These are phyloP conservation scores for Flagelloscypha sp. DNA, from an alignment of 768 basidiomycete species.

Conservation along the genomic window DNA sequence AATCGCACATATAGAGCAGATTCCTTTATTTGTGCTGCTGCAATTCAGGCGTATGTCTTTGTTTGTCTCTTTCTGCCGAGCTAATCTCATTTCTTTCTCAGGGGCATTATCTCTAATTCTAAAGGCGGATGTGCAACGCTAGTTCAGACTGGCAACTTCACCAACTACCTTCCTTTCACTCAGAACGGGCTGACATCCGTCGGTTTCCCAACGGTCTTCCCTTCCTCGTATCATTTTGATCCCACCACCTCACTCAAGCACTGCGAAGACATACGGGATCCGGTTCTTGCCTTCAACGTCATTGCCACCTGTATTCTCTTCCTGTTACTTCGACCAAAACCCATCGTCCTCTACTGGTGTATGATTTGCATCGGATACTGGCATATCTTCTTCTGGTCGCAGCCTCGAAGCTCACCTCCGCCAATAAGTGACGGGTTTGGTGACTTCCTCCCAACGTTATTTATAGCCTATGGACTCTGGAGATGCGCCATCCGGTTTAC, in stretches of 20 bases:
- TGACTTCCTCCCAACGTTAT: slow-evolving; percentile 70
- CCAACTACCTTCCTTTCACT: slow-evolving; percentile 50
- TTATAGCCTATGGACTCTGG: slow-evolving; percentile 77
- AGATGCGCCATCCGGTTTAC: slow-evolving; percentile 66
- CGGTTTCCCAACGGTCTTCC: slow-evolving; percentile 70
- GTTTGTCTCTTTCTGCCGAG: slow-evolving; percentile 4
- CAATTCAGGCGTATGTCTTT: slow-evolving; percentile 62
- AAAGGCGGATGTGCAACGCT: slow-evolving; percentile 74
- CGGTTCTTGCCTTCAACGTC: slow-evolving; percentile 67
- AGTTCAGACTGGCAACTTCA: slow-evolving; percentile 64
- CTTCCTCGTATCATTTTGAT: slow-evolving; percentile 56
- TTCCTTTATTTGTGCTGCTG: slow-evolving; percentile 78
- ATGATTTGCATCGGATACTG: slow-evolving; percentile 81
- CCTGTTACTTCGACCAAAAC: slow-evolving; percentile 61
- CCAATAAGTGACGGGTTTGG: slow-evolving; percentile 64
- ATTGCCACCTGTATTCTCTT: slow-evolving; percentile 60
- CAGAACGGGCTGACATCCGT: slow-evolving; percentile 61
- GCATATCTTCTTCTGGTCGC: slow-evolving; percentile 76
- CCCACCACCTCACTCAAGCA: slow-evolving; percentile 40
- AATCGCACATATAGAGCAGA: slow-evolving; percentile 74
- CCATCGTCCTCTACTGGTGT: slow-evolving; percentile 65
- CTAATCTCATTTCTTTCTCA: slow-evolving; percentile 19
- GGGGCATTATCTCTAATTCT: slow-evolving; percentile 54
- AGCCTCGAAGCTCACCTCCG: slow-evolving; percentile 60
- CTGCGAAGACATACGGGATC: slow-evolving; percentile 64